A percentile compares a stretch with the other conserved stretches of the same genome.
phyloP scores from a whole-genome alignment of 2,329 filamentous ascomycete species.

The Pseudogymnoascus sp. region DNA sequence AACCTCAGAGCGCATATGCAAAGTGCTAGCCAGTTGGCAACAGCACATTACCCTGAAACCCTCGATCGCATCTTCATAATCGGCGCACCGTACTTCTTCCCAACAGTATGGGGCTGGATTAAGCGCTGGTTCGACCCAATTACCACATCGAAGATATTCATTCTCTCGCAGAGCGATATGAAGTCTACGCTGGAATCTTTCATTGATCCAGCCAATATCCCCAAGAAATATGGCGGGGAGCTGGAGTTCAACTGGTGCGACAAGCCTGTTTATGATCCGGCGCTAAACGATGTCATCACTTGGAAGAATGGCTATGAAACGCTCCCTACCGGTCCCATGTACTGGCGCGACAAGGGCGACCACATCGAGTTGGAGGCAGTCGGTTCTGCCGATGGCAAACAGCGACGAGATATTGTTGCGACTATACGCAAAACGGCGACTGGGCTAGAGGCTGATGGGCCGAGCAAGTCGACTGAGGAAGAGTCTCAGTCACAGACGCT shows the following conservation, averaged over 20 bases:
- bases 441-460: neutral
- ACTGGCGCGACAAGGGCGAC: constrained; percentile 43
- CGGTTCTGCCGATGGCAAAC: constrained; percentile 40
- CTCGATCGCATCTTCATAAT: constrained; percentile 75
- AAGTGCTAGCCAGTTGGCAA: constrained; percentile 78
- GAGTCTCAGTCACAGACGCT: neutral
- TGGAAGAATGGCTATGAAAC: constrained; percentile 47
- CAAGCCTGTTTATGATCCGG: constrained; percentile 63
- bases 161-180: constrained; percentile 67
- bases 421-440: constrained; percentile 38
- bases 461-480: neutral
- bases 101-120: constrained; percentile 89
- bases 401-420: constrained; percentile 43
- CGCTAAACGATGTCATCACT: constrained; percentile 40
- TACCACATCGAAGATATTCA: constrained; percentile 93
- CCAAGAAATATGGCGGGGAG: constrained; percentile 81
- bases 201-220: constrained; percentile 76
- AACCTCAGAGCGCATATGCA: constrained; percentile 92
- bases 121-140: constrained; percentile 94
- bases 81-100: constrained; percentile 84
- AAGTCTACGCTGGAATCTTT: constrained; percentile 70
- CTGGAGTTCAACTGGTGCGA: constrained; percentile 78
- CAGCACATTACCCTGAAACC: constrained; percentile 91
- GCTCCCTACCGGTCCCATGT: constrained; percentile 51
- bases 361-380: constrained; percentile 42